Evolutionary conservation across 2,329 filamentous ascomycete genomes (phyloP), one percentile per base, ranked within the genome.

Genomic region (Paecilomyces dactylethromorphus): DNA sequence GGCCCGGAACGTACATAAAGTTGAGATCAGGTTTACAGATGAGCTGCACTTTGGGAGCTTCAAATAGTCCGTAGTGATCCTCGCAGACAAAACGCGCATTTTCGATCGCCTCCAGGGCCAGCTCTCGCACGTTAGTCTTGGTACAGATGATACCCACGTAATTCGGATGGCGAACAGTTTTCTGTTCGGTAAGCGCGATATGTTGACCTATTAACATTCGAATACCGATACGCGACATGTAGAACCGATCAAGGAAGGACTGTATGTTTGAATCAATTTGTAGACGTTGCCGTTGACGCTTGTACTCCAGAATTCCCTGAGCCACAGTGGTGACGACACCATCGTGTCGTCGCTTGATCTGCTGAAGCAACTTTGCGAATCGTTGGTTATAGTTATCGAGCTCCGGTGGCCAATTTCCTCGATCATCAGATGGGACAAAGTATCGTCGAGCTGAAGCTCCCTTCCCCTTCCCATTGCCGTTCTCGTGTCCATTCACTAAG

Each of bases 1-100:
- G 94, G n/a, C 94, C 94, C 0, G 94, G 94, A 57, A 99, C 94
- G 72, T 99, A 99, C 94, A 99, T 99, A 79, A 99, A 99, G 81
- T 95, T 89, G 69, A 99, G 83, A 74, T 95, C 87, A 18, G 91
- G 89, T 70, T 92, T 92, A 81, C 94, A 99, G 61, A 99, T 91
- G 59, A 99, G 88, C 77, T 97, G 92, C 65, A 99, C 89, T 75
- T 96, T 95, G 58, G 94, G 94, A 8, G 94, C 92, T 71, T 97
- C 93, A 69, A 97, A 99, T 11, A 99, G 81, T 62, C 94, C 94
- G 72, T 97, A 99, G 77, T 97, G 93, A 73, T 97, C 94, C 76
- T 99, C 94, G 73, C 94, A 99, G 33, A 99, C 94, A 70, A 97
- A 99, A n/a, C 94, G 87, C 50, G 94, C 94, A 69, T 99, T 99